These are phyloP conservation scores for Arthrobotrys musiformis DNA, from an alignment of 2,329 filamentous ascomycete species.

Conservation along the genomic window DNA sequence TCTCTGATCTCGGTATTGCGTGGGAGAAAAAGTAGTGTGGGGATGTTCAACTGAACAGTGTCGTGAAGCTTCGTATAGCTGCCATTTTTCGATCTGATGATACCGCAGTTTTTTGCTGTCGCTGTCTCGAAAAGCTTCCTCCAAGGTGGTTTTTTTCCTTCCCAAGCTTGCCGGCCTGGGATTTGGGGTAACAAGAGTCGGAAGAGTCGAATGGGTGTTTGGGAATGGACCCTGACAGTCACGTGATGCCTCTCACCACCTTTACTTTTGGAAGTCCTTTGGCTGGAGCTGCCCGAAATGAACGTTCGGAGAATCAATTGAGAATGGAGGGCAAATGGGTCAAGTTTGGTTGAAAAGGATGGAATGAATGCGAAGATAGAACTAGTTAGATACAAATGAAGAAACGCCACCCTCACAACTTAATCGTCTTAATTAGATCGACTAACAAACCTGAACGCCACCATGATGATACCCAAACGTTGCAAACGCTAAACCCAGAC, in stretches of 20 bases:
- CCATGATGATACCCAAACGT: constrained; percentile 14
- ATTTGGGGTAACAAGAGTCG: constrained; percentile 36
- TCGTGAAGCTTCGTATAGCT: constrained; percentile 25
- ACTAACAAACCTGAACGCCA: constrained; percentile 30
- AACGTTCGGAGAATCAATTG: neutral
- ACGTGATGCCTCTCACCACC: constrained; percentile 47
- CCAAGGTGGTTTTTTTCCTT: no score
- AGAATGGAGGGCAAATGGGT: neutral
- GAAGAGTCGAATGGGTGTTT: constrained; percentile 49
- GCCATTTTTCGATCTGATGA: constrained; percentile 34
- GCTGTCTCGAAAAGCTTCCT: constrained; percentile 32
- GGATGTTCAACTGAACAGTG: constrained; percentile 43
- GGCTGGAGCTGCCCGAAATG: constrained; percentile 29
- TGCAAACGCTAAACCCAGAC: constrained; percentile 30
- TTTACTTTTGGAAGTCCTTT: constrained; percentile 8
- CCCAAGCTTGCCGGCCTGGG: constrained; percentile 37
- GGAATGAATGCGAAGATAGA: constrained; percentile 5
- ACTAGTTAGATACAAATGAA: constrained; percentile 27
- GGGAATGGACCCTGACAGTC: constrained; percentile 51
- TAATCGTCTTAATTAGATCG: constrained; percentile 1
- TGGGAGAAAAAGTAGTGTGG: constrained; percentile 22
- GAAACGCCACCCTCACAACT: constrained; percentile 26
- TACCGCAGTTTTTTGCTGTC: constrained; percentile 40
- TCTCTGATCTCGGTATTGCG: constrained; percentile 11
- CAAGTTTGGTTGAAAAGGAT: constrained; percentile 8